Percentiles rank a stretch among this genome's conserved stretches.
phyloP scores from a whole-genome alignment of 148 eudicot species.

The Heliamphora exappendiculata region DNA sequence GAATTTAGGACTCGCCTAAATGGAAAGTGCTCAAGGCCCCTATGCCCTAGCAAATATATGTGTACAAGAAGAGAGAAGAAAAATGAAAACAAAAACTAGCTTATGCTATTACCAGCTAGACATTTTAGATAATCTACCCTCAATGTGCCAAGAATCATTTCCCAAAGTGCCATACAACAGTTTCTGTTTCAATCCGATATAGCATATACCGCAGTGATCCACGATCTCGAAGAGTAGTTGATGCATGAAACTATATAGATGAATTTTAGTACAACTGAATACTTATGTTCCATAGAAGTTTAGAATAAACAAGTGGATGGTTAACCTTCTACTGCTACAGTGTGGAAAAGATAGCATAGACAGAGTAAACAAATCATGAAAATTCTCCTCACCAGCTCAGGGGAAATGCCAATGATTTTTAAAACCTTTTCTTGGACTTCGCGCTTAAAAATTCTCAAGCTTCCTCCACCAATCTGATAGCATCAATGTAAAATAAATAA shows the following conservation, averaged over 20 bases:
- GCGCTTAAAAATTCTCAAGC: constrained; percentile 88
- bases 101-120: background rate
- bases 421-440: constrained; percentile 88
- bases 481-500: background rate
- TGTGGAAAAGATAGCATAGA: background rate
- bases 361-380: background rate
- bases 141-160: background rate
- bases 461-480: constrained; percentile 66
- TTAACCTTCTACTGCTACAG: background rate
- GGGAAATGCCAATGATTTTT: constrained; percentile 67
- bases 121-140: background rate
- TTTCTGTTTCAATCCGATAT: background rate
- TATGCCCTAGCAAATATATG: too few relatives aligned
- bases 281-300: background rate
- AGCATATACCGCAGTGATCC: background rate
- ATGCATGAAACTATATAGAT: background rate
- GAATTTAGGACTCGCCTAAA: too few relatives aligned
- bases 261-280: background rate
- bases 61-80: background rate
- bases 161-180: background rate
- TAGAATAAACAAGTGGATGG: background rate
- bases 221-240: background rate
- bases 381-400: constrained; percentile 50
- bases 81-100: background rate
- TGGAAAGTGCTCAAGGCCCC: too few relatives aligned